Base-by-base conservation (phyloP, 2,329 filamentous ascomycete species). In the Apiospora hydei region DNA sequence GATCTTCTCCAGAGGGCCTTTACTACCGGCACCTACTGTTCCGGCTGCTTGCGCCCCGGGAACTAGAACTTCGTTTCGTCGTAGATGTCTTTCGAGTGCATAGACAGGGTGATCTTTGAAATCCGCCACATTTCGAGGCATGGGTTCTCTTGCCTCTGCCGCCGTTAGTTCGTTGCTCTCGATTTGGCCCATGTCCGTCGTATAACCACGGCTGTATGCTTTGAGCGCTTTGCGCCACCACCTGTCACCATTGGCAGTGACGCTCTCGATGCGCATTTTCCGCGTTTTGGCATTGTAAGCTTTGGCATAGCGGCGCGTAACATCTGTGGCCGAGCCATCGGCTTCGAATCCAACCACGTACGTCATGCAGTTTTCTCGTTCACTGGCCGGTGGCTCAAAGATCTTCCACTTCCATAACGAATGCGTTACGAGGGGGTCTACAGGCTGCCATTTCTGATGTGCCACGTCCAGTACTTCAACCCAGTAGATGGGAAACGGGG, bases 281-380 rank as follows among this genome's bases (percentile, higher is more conserved):
- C 94, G 89, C 0, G 95, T 98, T 82, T 98, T 98, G 30, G 95
- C 93, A 76, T 95, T 96, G 82, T 93, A 98, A 0, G 92, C 92
- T 81, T 96, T 97, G 1, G 91, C 88, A 79, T 99, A 99, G 21
- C 96, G 90, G 71, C 91, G 88, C 0, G 96, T 99, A 0, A 99
- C 94, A 78, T 99, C 96, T 77, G 89, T 90, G 0, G 91, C 94
- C 18, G 89, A 90, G 3, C 91, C 92, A 75, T 97, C 93, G 16
- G 91, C 90, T 75, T 97, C 93, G 75, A 98, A 98, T 0, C 92
- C 94, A 69, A 99, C 85, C 0, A 93, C 95, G 78, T 99, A 99
- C 13, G 87, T 88, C 83, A 99, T 89, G 71, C 85, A 88, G 76
- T 98, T 98, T 71, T 92, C 87, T 8, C 87, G 85, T 80, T 97